Percentiles rank a stretch among this genome's conserved stretches.
Conservation (phyloP, 2,329 filamentous ascomycete species). For the Zopfia rhizophila region DNA sequence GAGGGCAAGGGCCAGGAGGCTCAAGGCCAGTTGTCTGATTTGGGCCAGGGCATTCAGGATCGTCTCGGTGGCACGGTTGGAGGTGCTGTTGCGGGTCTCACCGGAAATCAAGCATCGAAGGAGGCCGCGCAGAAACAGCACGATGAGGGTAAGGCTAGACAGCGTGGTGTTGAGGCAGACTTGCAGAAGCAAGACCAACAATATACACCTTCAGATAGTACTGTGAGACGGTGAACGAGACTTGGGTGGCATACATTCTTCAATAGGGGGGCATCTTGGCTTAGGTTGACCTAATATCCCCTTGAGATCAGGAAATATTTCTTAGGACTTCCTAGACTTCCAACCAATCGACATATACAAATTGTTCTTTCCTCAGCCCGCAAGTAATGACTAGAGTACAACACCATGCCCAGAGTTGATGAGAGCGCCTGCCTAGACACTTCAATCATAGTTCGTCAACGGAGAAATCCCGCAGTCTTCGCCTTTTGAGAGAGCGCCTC, state of each 20-base stretch:
- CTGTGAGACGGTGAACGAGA: not conserved
- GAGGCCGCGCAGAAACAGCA: constrained; percentile 74
- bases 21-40: constrained; percentile 80
- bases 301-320: constrained; percentile 11
- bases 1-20: constrained; percentile 85
- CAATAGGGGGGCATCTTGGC: constrained; percentile 3
- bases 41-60: constrained; percentile 69
- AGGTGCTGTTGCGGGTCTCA: constrained; percentile 74
- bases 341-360: not conserved
- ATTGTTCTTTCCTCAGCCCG: not conserved
- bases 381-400: too few relatives aligned
- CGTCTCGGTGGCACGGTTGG: constrained; percentile 76
- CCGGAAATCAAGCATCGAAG: constrained; percentile 75
- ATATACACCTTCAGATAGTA: not conserved
- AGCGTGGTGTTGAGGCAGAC: constrained; percentile 85
- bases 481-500: too few relatives aligned
- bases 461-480: too few relatives aligned
- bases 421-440: too few relatives aligned
- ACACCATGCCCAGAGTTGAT: too few relatives aligned
- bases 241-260: too few relatives aligned
- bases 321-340: not conserved
- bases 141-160: constrained; percentile 83
- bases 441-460: too few relatives aligned
- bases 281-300: constrained; percentile 31
- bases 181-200: constrained; percentile 73